phyloP scores from a whole-genome alignment of 106 monocot species.

The Apostasia shenzhenica region DNA sequence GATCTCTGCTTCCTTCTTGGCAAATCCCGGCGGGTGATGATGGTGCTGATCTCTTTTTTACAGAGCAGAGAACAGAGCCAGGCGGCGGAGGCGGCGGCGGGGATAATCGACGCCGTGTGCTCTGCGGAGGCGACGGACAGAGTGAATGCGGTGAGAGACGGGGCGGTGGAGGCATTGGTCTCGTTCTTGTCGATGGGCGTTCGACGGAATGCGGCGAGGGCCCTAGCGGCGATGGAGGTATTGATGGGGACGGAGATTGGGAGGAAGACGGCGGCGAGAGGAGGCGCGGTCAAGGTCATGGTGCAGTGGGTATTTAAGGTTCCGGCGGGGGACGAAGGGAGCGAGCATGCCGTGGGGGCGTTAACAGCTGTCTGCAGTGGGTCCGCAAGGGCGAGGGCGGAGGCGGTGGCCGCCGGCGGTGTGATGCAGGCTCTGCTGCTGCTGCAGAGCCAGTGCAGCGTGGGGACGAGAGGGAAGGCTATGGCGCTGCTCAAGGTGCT shows the following conservation, averaged over 20 bases:
- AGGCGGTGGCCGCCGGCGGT: slow-evolving; percentile 9
- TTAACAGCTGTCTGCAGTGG: slow-evolving; percentile 32
- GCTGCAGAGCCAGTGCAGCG: slow-evolving; percentile 13
- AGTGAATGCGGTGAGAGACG: slow-evolving; percentile 30
- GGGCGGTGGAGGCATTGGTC: slow-evolving; percentile 34
- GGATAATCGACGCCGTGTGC: slow-evolving; percentile 51
- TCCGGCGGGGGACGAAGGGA: slow-evolving; percentile 36
- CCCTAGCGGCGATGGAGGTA: slow-evolving; percentile 50
- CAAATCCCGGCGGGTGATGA: slow-evolving; percentile 17
- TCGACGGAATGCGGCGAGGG: slow-evolving; percentile 18
- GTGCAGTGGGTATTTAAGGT: slow-evolving; percentile 63
- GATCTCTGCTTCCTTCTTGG: slow-evolving; percentile 27
- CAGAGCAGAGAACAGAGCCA: not conserved
- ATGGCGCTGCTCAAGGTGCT: slow-evolving; percentile 6
- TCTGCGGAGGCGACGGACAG: slow-evolving; percentile 20
- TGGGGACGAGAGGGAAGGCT: not conserved
- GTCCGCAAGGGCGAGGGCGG: slow-evolving; percentile 22
- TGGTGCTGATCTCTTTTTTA: slow-evolving; percentile 34
- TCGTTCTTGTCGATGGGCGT: slow-evolving; percentile 17
- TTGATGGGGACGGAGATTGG: slow-evolving; percentile 36
- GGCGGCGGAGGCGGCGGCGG: slow-evolving; percentile 33
- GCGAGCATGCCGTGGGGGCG: slow-evolving; percentile 71
- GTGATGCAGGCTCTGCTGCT: slow-evolving; percentile 9
- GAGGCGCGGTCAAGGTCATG: slow-evolving; percentile 22
- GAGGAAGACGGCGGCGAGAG: slow-evolving; percentile 19